Conservation (phyloP, 164 flowering plant genomes). For the Magnolia changhungtana region DNA sequence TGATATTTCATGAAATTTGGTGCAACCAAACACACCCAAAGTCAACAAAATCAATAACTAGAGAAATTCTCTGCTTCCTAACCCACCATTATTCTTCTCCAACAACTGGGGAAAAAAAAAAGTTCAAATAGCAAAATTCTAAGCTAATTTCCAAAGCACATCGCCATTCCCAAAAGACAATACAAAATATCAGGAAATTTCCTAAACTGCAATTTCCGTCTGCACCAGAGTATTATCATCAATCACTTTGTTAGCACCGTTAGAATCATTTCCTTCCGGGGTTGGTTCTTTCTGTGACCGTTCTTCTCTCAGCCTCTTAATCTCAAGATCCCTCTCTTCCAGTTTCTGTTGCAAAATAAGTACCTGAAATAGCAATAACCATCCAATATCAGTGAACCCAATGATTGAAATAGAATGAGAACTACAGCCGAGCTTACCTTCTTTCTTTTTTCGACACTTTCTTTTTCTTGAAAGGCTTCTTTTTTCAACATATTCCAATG, state of each 20-base stretch:
- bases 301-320: slow-evolving; percentile 50
- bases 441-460: no score
- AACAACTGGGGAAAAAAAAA: no score
- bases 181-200: no score
- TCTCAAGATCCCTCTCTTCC: slow-evolving; percentile 62
- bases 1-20: no score
- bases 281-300: slow-evolving; percentile 27
- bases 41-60: no score
- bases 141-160: no score
- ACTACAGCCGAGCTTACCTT: background rate
- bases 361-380: slow-evolving; percentile 39
- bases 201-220: slow-evolving; percentile 11
- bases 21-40: no score
- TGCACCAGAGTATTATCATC: slow-evolving; percentile 1
- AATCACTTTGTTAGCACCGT: background rate
- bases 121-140: no score
- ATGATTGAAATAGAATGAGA: background rate
- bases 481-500: background rate
- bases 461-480: no score
- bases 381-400: background rate
- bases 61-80: no score
- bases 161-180: no score
- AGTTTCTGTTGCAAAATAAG: slow-evolving; percentile 59
- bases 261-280: slow-evolving; percentile 28
- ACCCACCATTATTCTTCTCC: no score